Conservation (phyloP, 1,139 yeast genomes). For the Saccharomycopsis hybrid region DNA sequence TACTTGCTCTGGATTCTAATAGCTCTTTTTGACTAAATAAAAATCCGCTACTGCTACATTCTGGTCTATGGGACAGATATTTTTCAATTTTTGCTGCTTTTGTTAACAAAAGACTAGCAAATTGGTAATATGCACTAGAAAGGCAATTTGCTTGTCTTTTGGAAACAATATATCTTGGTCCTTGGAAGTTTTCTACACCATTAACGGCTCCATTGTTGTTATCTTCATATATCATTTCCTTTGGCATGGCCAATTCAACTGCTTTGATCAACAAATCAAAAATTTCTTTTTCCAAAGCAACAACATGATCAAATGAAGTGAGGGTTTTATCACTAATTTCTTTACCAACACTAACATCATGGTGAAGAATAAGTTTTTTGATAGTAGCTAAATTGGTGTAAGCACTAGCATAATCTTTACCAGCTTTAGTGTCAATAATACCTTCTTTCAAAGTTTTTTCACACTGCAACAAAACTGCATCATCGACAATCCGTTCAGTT, state of each 20-base stretch:
- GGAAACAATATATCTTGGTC: constrained; percentile 9
- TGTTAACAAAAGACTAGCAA: constrained; percentile 7
- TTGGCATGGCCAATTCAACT: constrained; percentile 10
- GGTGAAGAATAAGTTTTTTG: neutral
- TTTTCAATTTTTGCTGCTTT: constrained; percentile 15
- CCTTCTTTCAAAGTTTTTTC: too few species aligned
- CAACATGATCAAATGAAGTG: too few species aligned
- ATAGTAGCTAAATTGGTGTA: neutral
- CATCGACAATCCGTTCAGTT: too few species aligned
- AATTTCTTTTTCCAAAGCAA: constrained; percentile 8
- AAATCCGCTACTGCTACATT: neutral
- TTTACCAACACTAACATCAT: too few species aligned
- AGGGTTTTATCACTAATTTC: too few species aligned
- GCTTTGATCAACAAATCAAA: constrained; percentile 1
- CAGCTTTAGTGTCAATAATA: neutral
- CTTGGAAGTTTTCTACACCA: neutral
- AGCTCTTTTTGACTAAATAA: neutral
- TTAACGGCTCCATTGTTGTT: too few species aligned
- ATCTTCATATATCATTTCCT: too few species aligned
- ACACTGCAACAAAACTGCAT: too few species aligned
- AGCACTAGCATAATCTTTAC: neutral
- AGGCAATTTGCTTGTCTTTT: constrained; percentile 11
- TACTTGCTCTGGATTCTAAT: constrained; percentile 17
- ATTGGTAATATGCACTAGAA: constrained; percentile 16
- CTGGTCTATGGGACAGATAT: neutral